Conservation (phyloP, 345 rosid species). For the Diplotaxis tenuifolia region DNA sequence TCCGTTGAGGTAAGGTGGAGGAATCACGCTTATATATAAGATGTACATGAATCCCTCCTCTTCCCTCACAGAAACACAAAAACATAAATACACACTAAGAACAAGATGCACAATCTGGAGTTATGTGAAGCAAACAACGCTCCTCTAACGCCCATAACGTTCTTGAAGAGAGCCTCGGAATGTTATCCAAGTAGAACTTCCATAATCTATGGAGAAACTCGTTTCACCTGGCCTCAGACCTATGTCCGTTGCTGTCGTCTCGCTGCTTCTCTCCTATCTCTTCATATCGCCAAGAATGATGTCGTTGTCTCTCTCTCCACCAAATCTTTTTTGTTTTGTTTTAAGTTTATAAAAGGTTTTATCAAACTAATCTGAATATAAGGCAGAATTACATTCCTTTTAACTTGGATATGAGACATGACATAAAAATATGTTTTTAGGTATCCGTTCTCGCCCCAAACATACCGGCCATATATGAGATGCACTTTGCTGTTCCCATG, state of each 20-base stretch:
- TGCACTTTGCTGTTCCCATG: conserved; percentile 93
- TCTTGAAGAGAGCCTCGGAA: conserved; percentile 65
- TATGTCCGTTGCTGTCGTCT: conserved; percentile 60
- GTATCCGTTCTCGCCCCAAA: conserved; percentile 82
- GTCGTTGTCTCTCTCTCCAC: conserved; percentile 37
- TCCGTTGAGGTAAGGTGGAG: background rate
- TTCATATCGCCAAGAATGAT: conserved; percentile 58
- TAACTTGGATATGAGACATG: background rate
- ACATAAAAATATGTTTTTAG: conserved; percentile 25
- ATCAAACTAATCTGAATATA: background rate
- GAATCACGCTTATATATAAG: background rate
- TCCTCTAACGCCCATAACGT: conserved; percentile 66
- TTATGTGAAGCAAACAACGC: conserved; percentile 57
- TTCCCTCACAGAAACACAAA: background rate
- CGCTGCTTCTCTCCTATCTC: conserved; percentile 59
- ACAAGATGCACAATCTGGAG: conserved; percentile 47
- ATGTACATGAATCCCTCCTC: background rate
- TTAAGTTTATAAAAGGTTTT: background rate
- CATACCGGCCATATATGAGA: conserved; percentile 79
- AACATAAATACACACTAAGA: background rate
- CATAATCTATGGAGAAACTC: conserved; percentile 48
- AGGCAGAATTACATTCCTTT: background rate
- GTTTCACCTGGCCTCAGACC: conserved; percentile 66
- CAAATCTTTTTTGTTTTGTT: background rate
- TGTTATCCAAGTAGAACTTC: conserved; percentile 55